Percentiles rank a stretch among this genome's conserved stretches.
Conservation (phyloP, 306 rosid genomes). For the Fragaria vesca region DNA sequence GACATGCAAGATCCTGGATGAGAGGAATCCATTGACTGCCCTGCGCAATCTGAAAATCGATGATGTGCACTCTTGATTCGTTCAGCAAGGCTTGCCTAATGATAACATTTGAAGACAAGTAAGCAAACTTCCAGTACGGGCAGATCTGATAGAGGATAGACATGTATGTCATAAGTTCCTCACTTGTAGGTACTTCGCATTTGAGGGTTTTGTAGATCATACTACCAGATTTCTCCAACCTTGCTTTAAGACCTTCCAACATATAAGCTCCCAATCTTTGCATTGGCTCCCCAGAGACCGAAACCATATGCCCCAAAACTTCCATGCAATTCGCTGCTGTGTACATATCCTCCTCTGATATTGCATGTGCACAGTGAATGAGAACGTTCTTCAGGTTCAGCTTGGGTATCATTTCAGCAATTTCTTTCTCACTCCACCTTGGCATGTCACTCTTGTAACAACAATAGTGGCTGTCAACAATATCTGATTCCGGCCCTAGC, state of each 20-base stretch:
- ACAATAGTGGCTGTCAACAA: slow-evolving; percentile 50
- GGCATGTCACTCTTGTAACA: slow-evolving; percentile 29
- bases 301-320: slow-evolving; percentile 71
- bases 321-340: slow-evolving; percentile 54
- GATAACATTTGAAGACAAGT: slow-evolving; percentile 62
- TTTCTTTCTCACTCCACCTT: slow-evolving; percentile 37
- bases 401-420: slow-evolving; percentile 46
- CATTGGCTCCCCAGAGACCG: slow-evolving; percentile 71
- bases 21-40: slow-evolving; percentile 75
- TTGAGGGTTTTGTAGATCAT: slow-evolving; percentile 66
- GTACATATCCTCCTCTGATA: slow-evolving; percentile 41
- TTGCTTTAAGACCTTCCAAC: slow-evolving; percentile 94
- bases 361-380: slow-evolving; percentile 51
- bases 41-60: slow-evolving; percentile 96
- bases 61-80: slow-evolving; percentile 72
- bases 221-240: slow-evolving; percentile 80
- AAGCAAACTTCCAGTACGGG: slow-evolving; percentile 82
- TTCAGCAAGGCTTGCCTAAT: slow-evolving; percentile 62
- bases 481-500: slow-evolving; percentile 69
- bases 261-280: slow-evolving; percentile 89
- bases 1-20: slow-evolving; percentile 52
- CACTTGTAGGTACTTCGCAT: slow-evolving; percentile 75
- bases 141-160: slow-evolving; percentile 53
- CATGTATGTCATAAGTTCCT: slow-evolving; percentile 77
- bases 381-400: slow-evolving; percentile 54